Evolutionary conservation across 2,329 filamentous ascomycete genomes (phyloP).

Genomic region (Exophiala dermatitidis): DNA sequence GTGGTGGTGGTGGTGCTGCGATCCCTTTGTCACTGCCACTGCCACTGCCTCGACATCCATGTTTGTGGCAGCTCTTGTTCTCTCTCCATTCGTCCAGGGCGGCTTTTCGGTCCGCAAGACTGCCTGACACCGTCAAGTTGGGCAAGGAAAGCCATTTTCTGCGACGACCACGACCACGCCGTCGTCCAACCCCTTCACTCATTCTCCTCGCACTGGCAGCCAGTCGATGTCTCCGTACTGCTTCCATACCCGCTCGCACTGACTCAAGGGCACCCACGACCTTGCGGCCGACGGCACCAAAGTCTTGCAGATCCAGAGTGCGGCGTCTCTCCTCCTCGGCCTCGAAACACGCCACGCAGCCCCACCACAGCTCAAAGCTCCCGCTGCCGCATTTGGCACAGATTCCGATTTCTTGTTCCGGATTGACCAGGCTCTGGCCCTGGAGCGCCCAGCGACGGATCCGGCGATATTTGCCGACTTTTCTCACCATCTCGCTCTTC

Average conservation of each 20-base stretch:
- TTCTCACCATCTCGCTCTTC: conserved; percentile 13
- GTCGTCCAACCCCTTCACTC: too few relatives aligned
- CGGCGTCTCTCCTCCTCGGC: conserved; percentile 14
- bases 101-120: conserved; percentile 10
- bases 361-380: conserved; percentile 21
- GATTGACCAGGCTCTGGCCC: conserved; percentile 17
- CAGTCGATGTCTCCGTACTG: conserved; percentile 4
- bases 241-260: conserved; percentile 17
- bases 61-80: conserved; percentile 3
- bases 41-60: neutral
- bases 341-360: conserved; percentile 20
- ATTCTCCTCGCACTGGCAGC: conserved; percentile 2
- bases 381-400: conserved; percentile 16
- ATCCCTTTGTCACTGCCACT: neutral
- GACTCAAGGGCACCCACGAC: conserved; percentile 22
- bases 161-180: too few relatives aligned
- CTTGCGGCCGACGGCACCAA: conserved; percentile 8
- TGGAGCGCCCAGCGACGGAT: conserved; percentile 12
- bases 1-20: neutral
- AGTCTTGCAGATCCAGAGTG: conserved; percentile 9
- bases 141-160: neutral
- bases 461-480: conserved; percentile 3
- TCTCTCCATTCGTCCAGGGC: conserved; percentile 19
- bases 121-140: conserved; percentile 5
- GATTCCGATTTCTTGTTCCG: conserved; percentile 18